These are phyloP conservation scores for Eimeria maxima DNA, from an alignment of 169 alveolate genomes.

Conservation along the genomic window DNA sequence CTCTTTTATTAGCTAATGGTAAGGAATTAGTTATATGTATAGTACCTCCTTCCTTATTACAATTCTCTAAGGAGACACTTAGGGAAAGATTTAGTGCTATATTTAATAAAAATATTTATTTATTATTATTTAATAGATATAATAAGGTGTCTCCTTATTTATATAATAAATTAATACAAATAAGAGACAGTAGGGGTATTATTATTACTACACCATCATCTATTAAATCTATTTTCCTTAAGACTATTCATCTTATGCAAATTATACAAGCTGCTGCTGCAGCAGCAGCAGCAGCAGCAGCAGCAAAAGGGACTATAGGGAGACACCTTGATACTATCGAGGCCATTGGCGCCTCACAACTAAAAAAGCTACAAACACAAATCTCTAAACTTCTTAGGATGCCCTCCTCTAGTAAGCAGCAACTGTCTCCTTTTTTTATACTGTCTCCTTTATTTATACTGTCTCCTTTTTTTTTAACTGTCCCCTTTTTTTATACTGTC, in stretches of 20 bases:
- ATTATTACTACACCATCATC: constrained; percentile 94
- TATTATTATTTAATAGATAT: constrained; percentile 90
- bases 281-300: constrained; percentile 73
- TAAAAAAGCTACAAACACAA: constrained; percentile 53
- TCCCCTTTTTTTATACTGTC: not conserved
- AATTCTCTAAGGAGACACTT: constrained; percentile 92
- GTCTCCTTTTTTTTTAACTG: not conserved
- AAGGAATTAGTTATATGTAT: constrained; percentile 87
- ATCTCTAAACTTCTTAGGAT: constrained; percentile 62
- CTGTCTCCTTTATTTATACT: not conserved
- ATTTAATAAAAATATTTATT: constrained; percentile 90
- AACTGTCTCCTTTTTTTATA: not conserved
- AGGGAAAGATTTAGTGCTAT: constrained; percentile 92
- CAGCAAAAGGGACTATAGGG: constrained; percentile 43
- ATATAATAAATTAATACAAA: constrained; percentile 91
- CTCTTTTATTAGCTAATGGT: constrained; percentile 92
- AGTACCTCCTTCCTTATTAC: constrained; percentile 92
- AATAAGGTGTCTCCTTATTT: constrained; percentile 91
- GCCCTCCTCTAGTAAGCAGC: constrained; percentile 42
- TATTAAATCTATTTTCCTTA: constrained; percentile 93
- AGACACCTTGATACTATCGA: constrained; percentile 7
- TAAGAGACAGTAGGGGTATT: constrained; percentile 91
- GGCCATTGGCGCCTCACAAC: constrained; percentile 72
- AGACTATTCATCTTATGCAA: constrained; percentile 90
- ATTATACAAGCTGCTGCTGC: constrained; percentile 85